Evolutionary conservation across 2,329 filamentous ascomycete species (phyloP), one percentile per base, ranked within the genome.

Genomic region (Didymella sp.): DNA sequence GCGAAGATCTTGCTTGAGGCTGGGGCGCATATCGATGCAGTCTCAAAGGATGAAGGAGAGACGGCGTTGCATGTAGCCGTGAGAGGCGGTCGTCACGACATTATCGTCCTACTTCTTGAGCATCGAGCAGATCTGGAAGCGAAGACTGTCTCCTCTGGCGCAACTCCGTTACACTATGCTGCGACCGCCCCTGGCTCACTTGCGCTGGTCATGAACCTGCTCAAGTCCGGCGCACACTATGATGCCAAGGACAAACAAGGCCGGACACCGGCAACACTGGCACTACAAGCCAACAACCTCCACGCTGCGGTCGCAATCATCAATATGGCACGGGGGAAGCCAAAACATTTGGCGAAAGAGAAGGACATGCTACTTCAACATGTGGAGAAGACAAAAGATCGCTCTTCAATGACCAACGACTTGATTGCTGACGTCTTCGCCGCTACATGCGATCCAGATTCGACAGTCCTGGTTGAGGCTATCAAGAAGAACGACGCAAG

Each of bases 91-190:
- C 63, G 61, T 7, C 59, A 53, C 27, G 67, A 73, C 17, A 60
- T 74, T 2, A 59, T 72, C 27, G 67, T 72, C 19, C 28, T 69
- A 7, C 55, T 75, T 17, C 61, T 74, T 3, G 42, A 53, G 24
- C 59, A 67, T 38, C 54, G 58, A 42, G 63, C 70, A 8, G 51
- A 70, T 28, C 53, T 73, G 12, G 65, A 69, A 33, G 52, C 46
- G 15, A 63, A 58, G 47, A 73, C 73, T 1, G 28, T 54, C 9
- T 22, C 56, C 13, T 67, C 63, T 6, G 56, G 65, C n/a, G 72
- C 73, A 40, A 74, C 73, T 44, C 57, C 67, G 28, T 64, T 75
- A 5, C 72, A 74, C 52, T 74, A 74, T 35, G 72, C 71, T 24
- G 72, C 71, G 21, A 62, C 64, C 13, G 68, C 62, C 22, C 57